Percentiles rank a stretch among this genome's conserved stretches.
These are phyloP conservation scores for Lactifluus rugatus DNA, from an alignment of 768 basidiomycete species.

Conservation along the genomic window DNA sequence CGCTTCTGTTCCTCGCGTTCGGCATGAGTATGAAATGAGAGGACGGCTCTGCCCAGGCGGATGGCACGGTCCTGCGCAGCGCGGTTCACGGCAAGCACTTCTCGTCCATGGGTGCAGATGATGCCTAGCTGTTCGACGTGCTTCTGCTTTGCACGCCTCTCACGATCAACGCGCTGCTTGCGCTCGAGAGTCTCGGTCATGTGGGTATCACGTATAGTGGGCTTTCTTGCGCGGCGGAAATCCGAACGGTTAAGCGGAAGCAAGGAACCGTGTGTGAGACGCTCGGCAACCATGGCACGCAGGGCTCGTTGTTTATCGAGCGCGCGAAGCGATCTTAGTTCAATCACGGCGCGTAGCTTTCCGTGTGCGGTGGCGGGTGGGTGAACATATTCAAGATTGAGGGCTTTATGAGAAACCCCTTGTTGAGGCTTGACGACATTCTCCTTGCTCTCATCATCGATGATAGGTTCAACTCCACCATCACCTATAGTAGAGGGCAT, in stretches of 20 bases:
- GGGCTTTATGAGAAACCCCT: slow-evolving; percentile 9
- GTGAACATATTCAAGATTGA: slow-evolving; percentile 32
- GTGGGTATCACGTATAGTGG: slow-evolving; percentile 79
- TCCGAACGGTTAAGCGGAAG: slow-evolving; percentile 87
- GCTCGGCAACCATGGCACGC: slow-evolving; percentile 77
- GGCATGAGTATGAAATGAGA: slow-evolving; percentile 76
- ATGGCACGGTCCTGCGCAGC: slow-evolving; percentile 47
- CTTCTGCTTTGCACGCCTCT: slow-evolving; percentile 90
- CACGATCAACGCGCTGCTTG: slow-evolving; percentile 84
- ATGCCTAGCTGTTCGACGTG: slow-evolving; percentile 88
- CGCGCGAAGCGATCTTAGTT: slow-evolving; percentile 81
- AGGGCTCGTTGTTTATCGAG: slow-evolving; percentile 87
- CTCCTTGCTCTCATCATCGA: slow-evolving; percentile 30
- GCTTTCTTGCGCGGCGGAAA: slow-evolving; percentile 81
- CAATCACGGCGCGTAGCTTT: slow-evolving; percentile 84
- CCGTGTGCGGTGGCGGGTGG: slow-evolving; percentile 61
- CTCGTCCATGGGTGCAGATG: slow-evolving; percentile 76
- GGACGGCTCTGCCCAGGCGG: slow-evolving; percentile 65
- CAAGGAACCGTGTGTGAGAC: slow-evolving; percentile 77
- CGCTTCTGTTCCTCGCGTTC: slow-evolving; percentile 99
- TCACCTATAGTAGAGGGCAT: slow-evolving; percentile 75
- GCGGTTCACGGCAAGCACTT: slow-evolving; percentile 56
- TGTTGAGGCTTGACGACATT: slow-evolving; percentile 27
- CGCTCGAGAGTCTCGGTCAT: slow-evolving; percentile 84
- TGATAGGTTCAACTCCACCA: slow-evolving; percentile 49